Conservation (phyloP, 164 flowering plant species). For the grape (Vitis vinifera) region ASM3070453v1 NC_081821.1:10137501-10138000, state of each 20-base stretch:
- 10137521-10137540: conserved; percentile 99
- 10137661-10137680: not conserved
- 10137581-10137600: conserved; percentile 8
- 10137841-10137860: not conserved
- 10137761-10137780: not conserved
- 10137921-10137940: conserved; percentile 21
- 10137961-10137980: conserved; percentile 86
- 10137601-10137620: no score
- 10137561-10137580: conserved; percentile 55
- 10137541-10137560: conserved; percentile 78
- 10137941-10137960: conserved; percentile 94
- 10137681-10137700: no score
- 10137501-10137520: conserved; percentile 99
- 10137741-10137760: not conserved
- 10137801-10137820: not conserved
- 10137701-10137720: not conserved
- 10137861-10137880: not conserved
- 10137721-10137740: not conserved
- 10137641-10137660: not conserved
- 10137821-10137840: not conserved
- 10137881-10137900: not conserved
- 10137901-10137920: not conserved
- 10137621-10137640: no score
- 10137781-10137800: not conserved
- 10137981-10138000: conserved; percentile 98